These are phyloP conservation scores for Marasmius sp. DNA, from an alignment of 1,284 basidiomycete genomes.

Conservation along the genomic window DNA sequence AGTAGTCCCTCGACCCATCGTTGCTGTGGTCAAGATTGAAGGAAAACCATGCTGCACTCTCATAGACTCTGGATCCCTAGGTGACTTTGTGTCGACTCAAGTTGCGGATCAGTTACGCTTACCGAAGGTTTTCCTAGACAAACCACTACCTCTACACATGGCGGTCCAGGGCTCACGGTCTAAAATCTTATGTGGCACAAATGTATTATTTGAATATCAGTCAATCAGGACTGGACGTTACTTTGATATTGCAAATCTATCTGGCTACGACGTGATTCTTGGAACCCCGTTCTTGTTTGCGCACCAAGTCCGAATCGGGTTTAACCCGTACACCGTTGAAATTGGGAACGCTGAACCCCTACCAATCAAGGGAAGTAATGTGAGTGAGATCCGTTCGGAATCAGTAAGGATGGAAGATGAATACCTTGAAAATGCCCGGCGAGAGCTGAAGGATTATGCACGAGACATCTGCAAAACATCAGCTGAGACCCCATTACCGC, in stretches of 20 bases:
- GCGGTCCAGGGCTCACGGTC: conserved; percentile 29
- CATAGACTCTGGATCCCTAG: conserved; percentile 35
- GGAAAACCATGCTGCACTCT: conserved; percentile 29
- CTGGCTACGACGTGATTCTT: conserved; percentile 30
- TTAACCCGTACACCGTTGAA: conserved; percentile 15
- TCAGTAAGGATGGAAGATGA: conserved; percentile 16
- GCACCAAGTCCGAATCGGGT: conserved; percentile 19
- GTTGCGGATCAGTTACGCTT: conserved; percentile 28
- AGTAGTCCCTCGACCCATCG: conserved; percentile 28
- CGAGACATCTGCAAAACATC: conserved; percentile 23
- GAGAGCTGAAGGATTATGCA: conserved; percentile 20
- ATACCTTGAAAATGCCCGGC: conserved; percentile 12
- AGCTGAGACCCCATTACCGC: conserved; percentile 26
- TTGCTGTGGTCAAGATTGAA: conserved; percentile 30
- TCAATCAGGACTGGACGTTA: conserved; percentile 5
- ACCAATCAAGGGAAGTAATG: conserved; percentile 21
- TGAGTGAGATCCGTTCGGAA: conserved; percentile 17
- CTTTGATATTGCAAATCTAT: conserved; percentile 29
- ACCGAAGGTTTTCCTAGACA: conserved; percentile 16
- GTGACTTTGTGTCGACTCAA: conserved; percentile 38
- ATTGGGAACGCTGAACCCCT: conserved; percentile 16
- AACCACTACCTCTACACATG: conserved; percentile 26
- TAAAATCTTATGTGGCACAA: conserved; percentile 11
- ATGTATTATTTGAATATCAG: conserved; percentile 16
- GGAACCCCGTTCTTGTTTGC: conserved; percentile 32